These are phyloP conservation scores for Penicillium sp. DNA, from an alignment of 2,329 filamentous ascomycete species.

Conservation along the genomic window DNA sequence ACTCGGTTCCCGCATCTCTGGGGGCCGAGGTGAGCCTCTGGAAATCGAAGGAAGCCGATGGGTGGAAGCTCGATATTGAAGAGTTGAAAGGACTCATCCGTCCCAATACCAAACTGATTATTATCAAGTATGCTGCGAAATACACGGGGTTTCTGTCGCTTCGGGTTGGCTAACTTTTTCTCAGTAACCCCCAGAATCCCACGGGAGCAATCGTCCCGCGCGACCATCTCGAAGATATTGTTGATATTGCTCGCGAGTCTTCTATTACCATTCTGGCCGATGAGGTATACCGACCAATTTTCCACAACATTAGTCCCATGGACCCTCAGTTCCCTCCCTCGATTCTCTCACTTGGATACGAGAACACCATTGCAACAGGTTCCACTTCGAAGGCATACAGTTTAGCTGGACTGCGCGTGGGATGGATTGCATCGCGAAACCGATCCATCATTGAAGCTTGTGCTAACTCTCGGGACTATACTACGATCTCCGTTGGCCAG, in stretches of 20 bases:
- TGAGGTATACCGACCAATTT: constrained; percentile 82
- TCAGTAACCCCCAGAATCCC: constrained; percentile 72
- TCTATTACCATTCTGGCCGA: constrained; percentile 70
- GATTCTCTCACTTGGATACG: constrained; percentile 69
- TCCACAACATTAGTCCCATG: constrained; percentile 64
- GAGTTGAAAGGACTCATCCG: constrained; percentile 64
- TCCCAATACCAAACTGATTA: constrained; percentile 56
- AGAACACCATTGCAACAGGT: constrained; percentile 69
- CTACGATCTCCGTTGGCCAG: constrained; percentile 80
- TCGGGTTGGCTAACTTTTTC: background rate
- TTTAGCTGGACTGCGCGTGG: constrained; percentile 76
- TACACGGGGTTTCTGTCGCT: background rate
- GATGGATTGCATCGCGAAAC: constrained; percentile 76
- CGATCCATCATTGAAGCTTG: constrained; percentile 62
- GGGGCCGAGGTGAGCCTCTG: constrained; percentile 78
- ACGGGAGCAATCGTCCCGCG: constrained; percentile 66
- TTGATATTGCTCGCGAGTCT: constrained; percentile 62
- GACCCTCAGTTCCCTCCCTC: constrained; percentile 64
- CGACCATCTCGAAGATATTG: constrained; percentile 59
- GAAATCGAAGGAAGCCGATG: constrained; percentile 64
- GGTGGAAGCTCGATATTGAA: constrained; percentile 66
- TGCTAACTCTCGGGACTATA: constrained; percentile 72
- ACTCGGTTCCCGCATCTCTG: constrained; percentile 70
- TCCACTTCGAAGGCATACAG: constrained; percentile 86
- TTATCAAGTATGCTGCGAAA: constrained; percentile 53